Conservation (phyloP, 2,329 filamentous ascomycete species). For the Zopfia rhizophila region DNA sequence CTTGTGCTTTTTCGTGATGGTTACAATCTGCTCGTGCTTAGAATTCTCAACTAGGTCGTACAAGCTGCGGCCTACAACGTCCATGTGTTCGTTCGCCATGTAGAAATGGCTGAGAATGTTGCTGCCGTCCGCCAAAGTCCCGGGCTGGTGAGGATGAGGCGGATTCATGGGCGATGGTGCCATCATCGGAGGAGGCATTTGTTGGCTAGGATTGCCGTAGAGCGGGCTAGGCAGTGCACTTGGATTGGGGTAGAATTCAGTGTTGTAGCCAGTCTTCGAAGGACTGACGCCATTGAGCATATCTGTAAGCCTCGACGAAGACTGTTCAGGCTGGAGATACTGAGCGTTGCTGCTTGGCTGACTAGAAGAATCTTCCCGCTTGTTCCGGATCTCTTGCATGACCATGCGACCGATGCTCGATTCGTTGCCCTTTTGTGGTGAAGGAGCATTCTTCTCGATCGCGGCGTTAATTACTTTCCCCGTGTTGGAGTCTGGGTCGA, state of each 20-base stretch:
- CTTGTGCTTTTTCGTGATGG: slow-evolving; percentile 8
- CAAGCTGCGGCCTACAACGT: slow-evolving; percentile 39
- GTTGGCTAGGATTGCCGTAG: slow-evolving; percentile 11
- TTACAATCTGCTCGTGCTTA: slow-evolving; percentile 34
- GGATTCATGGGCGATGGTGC: not conserved
- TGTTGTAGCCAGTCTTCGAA: slow-evolving; percentile 22
- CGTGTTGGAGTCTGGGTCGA: slow-evolving; percentile 28
- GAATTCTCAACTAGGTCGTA: slow-evolving; percentile 35
- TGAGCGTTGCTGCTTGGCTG: slow-evolving; percentile 6
- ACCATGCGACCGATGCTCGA: not conserved
- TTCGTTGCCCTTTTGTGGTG: no score
- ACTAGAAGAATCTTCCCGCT: not conserved
- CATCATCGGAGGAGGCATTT: not conserved
- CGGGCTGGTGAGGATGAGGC: not conserved
- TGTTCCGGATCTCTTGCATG: not conserved
- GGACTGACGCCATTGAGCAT: slow-evolving; percentile 38
- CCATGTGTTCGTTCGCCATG: slow-evolving; percentile 50
- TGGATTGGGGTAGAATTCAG: slow-evolving; percentile 31
- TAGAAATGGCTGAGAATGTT: slow-evolving; percentile 43
- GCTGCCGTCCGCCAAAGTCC: slow-evolving; percentile 15
- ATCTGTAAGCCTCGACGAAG: slow-evolving; percentile 39
- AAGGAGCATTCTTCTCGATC: slow-evolving; percentile 3
- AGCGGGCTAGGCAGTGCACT: slow-evolving; percentile 48
- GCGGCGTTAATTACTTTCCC: slow-evolving; percentile 15
- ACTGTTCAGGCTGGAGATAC: slow-evolving; percentile 28